These are phyloP conservation scores for Phialocephala subalpina DNA, from an alignment of 2,329 filamentous ascomycete genomes.

Conservation along the genomic window DNA sequence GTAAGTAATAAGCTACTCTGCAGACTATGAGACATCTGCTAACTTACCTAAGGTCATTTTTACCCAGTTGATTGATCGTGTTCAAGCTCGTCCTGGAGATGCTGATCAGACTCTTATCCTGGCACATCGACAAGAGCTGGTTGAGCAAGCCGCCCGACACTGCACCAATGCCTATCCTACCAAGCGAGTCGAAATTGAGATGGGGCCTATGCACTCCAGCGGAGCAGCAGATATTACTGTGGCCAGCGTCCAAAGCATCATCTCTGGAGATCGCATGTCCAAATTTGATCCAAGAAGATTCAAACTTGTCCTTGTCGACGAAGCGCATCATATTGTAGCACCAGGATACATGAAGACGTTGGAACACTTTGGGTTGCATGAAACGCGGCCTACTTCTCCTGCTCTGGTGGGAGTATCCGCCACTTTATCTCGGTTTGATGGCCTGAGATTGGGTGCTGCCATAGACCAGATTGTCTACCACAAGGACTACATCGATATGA, in stretches of 20 bases:
- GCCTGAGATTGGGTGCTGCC: constrained; percentile 79
- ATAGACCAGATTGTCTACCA: constrained; percentile 98
- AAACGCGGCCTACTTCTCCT: constrained; percentile 59
- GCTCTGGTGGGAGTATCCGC: constrained; percentile 91
- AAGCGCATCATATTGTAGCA: constrained; percentile 96
- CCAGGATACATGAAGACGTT: constrained; percentile 78
- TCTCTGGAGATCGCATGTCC: constrained; percentile 75
- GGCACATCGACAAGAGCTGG: constrained; percentile 90
- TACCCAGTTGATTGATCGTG: constrained; percentile 87
- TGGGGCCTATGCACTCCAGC: constrained; percentile 80
- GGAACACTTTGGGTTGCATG: constrained; percentile 77
- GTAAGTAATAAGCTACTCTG: constrained; percentile 52
- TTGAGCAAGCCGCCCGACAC: constrained; percentile 91
- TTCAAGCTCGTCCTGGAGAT: constrained; percentile 61
- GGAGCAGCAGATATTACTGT: constrained; percentile 91
- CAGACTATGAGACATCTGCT: neutral
- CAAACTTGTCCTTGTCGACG: constrained; percentile 93
- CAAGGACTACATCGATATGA: constrained; percentile 82
- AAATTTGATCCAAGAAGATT: constrained; percentile 84
- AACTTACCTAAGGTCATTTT: constrained; percentile 77
- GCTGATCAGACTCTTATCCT: constrained; percentile 87
- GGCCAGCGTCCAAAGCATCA: constrained; percentile 87
- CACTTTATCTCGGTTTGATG: constrained; percentile 80
- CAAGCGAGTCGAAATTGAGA: constrained; percentile 88
- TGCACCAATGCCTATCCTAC: constrained; percentile 82